phyloP scores from a whole-genome alignment of 257 asterid species.

The Coffea eugenioides region DNA sequence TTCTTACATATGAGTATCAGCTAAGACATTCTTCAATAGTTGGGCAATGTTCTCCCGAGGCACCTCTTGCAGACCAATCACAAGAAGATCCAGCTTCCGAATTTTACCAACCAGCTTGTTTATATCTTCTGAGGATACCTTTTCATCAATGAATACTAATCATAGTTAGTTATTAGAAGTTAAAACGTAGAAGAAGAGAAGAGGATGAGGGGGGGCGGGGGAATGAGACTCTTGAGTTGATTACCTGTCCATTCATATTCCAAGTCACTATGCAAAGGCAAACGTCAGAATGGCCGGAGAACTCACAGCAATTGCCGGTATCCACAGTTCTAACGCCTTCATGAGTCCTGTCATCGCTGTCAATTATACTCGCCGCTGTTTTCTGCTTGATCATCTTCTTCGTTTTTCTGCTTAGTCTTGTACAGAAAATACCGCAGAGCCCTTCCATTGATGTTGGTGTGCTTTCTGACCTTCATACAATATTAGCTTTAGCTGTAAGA shows the following conservation, averaged over 20 bases:
- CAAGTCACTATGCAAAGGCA: constrained; percentile 67
- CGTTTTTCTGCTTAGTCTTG: constrained; percentile 20
- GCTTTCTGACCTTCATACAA: not conserved
- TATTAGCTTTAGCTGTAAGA: no score
- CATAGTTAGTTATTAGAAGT: not conserved
- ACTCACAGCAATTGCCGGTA: constrained; percentile 36
- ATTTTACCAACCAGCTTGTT: constrained; percentile 46
- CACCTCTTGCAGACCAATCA: constrained; percentile 72
- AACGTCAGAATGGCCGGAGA: constrained; percentile 45
- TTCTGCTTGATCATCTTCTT: constrained; percentile 28
- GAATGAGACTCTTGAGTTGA: not conserved
- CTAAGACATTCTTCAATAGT: constrained; percentile 41
- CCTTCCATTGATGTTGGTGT: constrained; percentile 12
- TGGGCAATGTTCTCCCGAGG: constrained; percentile 41
- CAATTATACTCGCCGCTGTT: constrained; percentile 23
- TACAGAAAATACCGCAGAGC: constrained; percentile 14
- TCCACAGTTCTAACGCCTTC: constrained; percentile 63
- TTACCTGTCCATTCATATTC: constrained; percentile 74
- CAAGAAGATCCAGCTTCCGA: constrained; percentile 53
- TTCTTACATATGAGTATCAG: constrained; percentile 50
- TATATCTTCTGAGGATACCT: constrained; percentile 54
- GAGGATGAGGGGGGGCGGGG: no score
- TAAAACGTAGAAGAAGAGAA: not conserved
- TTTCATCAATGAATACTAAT: not conserved
- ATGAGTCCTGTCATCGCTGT: constrained; percentile 35